These are phyloP conservation scores for Xenosphaeropsis pyriputrescens DNA, from an alignment of 2,329 filamentous ascomycete species.

Conservation along the genomic window DNA sequence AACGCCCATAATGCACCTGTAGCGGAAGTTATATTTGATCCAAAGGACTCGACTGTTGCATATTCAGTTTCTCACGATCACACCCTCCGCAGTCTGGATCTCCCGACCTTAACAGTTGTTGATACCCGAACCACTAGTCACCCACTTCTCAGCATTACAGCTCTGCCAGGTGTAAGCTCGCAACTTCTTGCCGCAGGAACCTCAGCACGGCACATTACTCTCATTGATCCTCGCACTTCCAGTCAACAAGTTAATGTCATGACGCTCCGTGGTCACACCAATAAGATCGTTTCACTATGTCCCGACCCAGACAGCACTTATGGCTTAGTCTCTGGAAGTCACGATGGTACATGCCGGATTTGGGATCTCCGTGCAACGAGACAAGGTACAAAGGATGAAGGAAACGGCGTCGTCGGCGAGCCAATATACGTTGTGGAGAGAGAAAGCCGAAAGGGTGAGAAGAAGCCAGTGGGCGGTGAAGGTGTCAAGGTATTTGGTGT, in stretches of 20 bases:
- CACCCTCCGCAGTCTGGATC: conserved; percentile 78
- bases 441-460: conserved; percentile 50
- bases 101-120: conserved; percentile 66
- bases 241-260: conserved; percentile 67
- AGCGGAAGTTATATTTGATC: conserved; percentile 73
- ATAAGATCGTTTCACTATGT: conserved; percentile 42
- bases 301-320: conserved; percentile 49
- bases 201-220: conserved; percentile 71
- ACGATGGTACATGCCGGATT: conserved; percentile 83
- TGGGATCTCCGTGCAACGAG: conserved; percentile 78
- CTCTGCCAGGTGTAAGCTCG: conserved; percentile 44
- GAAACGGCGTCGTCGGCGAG: conserved; percentile 50
- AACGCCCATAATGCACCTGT: conserved; percentile 56
- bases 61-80: conserved; percentile 91
- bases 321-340: conserved; percentile 75
- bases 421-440: conserved; percentile 62
- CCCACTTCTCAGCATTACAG: conserved; percentile 64
- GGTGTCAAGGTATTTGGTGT: conserved; percentile 85
- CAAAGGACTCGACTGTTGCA: conserved; percentile 69
- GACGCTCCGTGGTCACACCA: conserved; percentile 83
- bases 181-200: conserved; percentile 58
- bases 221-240: conserved; percentile 79
- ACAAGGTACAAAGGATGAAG: conserved; percentile 41
- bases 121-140: conserved; percentile 75
- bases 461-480: conserved; percentile 56